These are phyloP conservation scores for Capsicum pubescens DNA, from an alignment of 257 asterid species.

Conservation along the genomic window DNA sequence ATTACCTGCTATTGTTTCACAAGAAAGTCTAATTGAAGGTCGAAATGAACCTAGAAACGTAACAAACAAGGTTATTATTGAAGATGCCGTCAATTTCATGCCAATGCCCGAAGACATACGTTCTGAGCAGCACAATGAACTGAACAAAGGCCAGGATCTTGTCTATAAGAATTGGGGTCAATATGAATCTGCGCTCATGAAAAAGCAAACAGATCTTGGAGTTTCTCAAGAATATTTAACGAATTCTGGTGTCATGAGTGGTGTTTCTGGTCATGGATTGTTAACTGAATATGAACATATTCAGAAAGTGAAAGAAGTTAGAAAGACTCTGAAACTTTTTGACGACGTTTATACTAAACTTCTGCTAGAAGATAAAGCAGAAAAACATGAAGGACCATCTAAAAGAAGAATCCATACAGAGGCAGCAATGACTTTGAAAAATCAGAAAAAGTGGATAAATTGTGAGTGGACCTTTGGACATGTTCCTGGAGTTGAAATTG, in stretches of 20 bases:
- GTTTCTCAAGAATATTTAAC: background rate
- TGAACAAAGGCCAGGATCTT: too few species aligned
- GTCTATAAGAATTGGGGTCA: background rate
- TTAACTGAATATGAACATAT: background rate
- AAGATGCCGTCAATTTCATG: background rate
- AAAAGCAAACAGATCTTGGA: too few species aligned
- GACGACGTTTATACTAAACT: constrained; percentile 25
- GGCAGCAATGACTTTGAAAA: constrained; percentile 36
- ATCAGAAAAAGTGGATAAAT: constrained; percentile 35
- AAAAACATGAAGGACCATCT: background rate
- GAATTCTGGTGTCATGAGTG: background rate
- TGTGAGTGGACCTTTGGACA: constrained; percentile 37
- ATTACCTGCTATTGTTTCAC: too few species aligned
- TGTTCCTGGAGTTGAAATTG: constrained; percentile 45
- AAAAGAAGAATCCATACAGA: constrained; percentile 18
- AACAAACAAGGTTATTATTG: background rate
- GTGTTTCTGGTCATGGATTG: constrained; percentile 9
- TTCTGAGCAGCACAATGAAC: too few species aligned
- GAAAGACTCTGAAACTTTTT: constrained; percentile 34
- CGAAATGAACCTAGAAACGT: background rate
- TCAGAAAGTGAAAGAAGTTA: constrained; percentile 33
- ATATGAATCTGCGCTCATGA: background rate
- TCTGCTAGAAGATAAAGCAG: constrained; percentile 29
- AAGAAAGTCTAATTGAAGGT: background rate
- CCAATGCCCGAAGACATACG: too few species aligned